These are phyloP conservation scores for Clonostachys rhizophaga DNA, from an alignment of 2,329 filamentous ascomycete genomes.

Conservation along the genomic window DNA sequence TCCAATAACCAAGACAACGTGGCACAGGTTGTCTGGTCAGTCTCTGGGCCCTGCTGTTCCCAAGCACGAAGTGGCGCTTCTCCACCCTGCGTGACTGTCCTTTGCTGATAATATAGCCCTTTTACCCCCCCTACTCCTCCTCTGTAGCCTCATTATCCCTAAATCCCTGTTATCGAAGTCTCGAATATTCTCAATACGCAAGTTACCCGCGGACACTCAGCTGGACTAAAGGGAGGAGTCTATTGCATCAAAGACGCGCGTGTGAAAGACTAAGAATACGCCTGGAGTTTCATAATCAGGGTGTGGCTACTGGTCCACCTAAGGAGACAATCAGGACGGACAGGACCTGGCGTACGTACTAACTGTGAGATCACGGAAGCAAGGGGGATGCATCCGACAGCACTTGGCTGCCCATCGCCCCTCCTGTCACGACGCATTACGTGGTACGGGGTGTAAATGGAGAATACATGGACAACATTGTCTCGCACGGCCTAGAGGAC, in stretches of 20 bases:
- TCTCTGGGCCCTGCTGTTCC: no score
- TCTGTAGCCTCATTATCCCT: neutral
- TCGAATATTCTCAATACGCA: no score
- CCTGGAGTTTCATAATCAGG: neutral
- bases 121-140: neutral
- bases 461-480: neutral
- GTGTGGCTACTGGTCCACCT: neutral
- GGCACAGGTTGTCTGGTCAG: slow-evolving; percentile 2
- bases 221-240: no score
- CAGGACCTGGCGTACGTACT: no score
- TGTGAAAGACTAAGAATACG: neutral
- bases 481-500: neutral
- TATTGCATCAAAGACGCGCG: neutral
- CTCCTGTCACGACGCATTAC: neutral
- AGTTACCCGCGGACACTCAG: no score
- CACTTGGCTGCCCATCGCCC: neutral
- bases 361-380: neutral
- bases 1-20: neutral
- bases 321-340: neutral
- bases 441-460: neutral
- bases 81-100: no score
- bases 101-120: neutral
- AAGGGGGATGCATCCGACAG: neutral
- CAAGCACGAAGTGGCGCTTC: no score
- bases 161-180: no score